Conservation (phyloP, 495 filamentous ascomycete genomes). For the Penicillium ochrochloron region DNA sequence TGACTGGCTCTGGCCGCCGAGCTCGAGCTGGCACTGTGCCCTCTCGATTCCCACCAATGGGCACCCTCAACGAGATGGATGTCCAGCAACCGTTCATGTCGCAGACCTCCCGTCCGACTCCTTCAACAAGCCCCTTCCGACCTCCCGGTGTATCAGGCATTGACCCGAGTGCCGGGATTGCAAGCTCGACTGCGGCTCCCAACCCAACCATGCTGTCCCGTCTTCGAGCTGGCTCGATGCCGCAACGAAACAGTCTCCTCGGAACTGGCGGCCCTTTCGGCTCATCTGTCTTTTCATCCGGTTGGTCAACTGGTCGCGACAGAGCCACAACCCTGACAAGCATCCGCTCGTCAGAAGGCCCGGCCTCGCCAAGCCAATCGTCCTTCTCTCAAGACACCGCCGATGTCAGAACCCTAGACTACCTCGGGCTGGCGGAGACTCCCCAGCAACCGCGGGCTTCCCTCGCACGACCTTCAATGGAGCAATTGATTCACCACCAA, state of each 20-base stretch:
- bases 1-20: constrained; percentile 66
- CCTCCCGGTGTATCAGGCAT: constrained; percentile 71
- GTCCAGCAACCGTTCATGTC: constrained; percentile 69
- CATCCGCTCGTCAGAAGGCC: constrained; percentile 85
- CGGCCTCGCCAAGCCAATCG: constrained; percentile 85
- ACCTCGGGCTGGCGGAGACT: constrained; percentile 92
- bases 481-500: constrained; percentile 57
- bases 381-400: constrained; percentile 85
- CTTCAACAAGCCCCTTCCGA: constrained; percentile 89
- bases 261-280: constrained; percentile 76
- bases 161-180: constrained; percentile 60
- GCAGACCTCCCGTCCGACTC: constrained; percentile 85
- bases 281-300: constrained; percentile 84
- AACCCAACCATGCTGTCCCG: constrained; percentile 80
- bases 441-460: constrained; percentile 79
- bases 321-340: constrained; percentile 83
- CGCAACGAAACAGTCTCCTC: constrained; percentile 75
- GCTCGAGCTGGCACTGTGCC: constrained; percentile 95
- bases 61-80: constrained; percentile 60
- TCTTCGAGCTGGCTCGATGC: constrained; percentile 93
- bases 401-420: constrained; percentile 94
- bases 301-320: constrained; percentile 76
- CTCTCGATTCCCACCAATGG: constrained; percentile 84
- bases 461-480: constrained; percentile 61
- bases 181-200: constrained; percentile 48